These are phyloP conservation scores for Pythium periplocum DNA, from an alignment of 352 stramenopile species.

Conservation along the genomic window DNA sequence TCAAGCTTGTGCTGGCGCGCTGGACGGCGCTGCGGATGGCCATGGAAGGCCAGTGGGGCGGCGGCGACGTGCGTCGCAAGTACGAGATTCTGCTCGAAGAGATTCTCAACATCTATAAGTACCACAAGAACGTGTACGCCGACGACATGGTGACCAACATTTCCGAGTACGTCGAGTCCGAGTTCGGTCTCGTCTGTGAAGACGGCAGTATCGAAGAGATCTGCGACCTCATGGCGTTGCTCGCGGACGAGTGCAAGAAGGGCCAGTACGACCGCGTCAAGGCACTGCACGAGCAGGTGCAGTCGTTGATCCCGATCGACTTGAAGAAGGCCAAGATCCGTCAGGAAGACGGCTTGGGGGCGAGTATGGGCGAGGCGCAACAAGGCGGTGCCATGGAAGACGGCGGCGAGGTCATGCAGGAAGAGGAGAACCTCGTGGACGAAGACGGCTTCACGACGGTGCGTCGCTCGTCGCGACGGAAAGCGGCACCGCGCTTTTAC, in stretches of 20 bases:
- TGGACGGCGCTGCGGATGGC: no score
- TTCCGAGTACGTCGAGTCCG: slow-evolving; percentile 46
- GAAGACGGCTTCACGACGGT: slow-evolving; percentile 75
- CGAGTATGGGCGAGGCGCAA: slow-evolving; percentile 28
- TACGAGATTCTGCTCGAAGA: slow-evolving; percentile 33
- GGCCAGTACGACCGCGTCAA: slow-evolving; percentile 71
- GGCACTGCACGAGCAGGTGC: slow-evolving; percentile 62
- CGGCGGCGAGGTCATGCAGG: slow-evolving; percentile 21
- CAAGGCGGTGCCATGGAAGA: slow-evolving; percentile 22
- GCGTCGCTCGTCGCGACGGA: slow-evolving; percentile 62
- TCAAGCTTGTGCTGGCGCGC: no score
- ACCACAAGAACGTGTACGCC: slow-evolving; percentile 55
- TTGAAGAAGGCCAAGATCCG: slow-evolving; percentile 73
- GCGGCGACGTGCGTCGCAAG: no score
- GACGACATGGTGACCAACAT: slow-evolving; percentile 76
- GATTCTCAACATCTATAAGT: slow-evolving; percentile 75
- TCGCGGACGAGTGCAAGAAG: slow-evolving; percentile 4
- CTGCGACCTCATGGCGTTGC: slow-evolving; percentile 57
- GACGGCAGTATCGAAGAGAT: slow-evolving; percentile 61
- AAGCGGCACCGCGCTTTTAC: slow-evolving; percentile 65
- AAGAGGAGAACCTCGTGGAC: slow-evolving; percentile 41
- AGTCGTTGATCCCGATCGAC: slow-evolving; percentile 72
- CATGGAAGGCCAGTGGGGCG: no score
- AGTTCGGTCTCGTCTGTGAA: slow-evolving; percentile 77
- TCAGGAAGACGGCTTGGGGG: slow-evolving; percentile 22